Conservation (phyloP, 225 moss, liverwort and hornwort species). For the Neckera pumila region DNA sequence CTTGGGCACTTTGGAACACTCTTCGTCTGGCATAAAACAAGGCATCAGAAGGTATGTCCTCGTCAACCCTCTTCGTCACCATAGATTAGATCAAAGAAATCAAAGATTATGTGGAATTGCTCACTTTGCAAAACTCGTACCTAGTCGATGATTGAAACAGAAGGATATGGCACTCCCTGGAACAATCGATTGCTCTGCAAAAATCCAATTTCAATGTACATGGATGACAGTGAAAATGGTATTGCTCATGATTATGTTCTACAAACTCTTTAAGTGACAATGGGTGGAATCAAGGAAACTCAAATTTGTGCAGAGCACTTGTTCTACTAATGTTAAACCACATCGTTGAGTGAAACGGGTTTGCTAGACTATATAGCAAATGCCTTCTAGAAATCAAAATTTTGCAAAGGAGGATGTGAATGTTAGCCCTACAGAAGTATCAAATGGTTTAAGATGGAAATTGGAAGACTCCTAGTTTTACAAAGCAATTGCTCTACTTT, state of each 20-base stretch:
- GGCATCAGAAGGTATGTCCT: no score
- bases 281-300: neutral
- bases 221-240: neutral
- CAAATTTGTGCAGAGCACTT: neutral
- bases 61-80: no score
- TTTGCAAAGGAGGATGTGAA: neutral
- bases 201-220: neutral
- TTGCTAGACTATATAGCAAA: no score
- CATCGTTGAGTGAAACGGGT: no score
- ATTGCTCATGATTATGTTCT: neutral
- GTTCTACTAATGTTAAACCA: no score
- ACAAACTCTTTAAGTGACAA: neutral
- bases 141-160: neutral
- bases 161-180: neutral
- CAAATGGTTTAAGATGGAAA: neutral
- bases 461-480: accelerated
- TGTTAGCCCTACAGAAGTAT: neutral
- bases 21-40: no score
- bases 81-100: no score
- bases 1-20: no score
- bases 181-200: accelerated
- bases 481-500: no score
- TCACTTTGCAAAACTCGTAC: no score
- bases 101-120: no score
- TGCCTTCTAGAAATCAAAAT: neutral